Conservation (phyloP, 768 basidiomycete species). For the Termitomyces sp. region DNA sequence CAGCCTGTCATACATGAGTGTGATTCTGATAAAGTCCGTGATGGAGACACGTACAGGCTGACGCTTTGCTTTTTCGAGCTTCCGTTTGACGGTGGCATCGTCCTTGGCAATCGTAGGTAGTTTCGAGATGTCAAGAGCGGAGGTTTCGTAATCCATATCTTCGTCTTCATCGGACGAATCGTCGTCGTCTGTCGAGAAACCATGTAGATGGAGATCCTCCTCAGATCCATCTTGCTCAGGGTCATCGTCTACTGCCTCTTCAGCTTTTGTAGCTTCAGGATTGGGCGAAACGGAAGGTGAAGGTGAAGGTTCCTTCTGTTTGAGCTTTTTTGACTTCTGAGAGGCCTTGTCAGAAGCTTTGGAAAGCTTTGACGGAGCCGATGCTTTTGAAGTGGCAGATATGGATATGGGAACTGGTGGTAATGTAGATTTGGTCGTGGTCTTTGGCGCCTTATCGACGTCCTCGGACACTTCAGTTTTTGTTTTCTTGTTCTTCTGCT, state of each 20-base stretch:
- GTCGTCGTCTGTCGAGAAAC: constrained; percentile 74
- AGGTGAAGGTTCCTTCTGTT: constrained; percentile 15
- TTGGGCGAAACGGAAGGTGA: constrained; percentile 1
- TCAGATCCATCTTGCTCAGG: constrained; percentile 25
- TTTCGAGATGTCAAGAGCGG: constrained; percentile 58
- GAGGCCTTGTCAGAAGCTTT: constrained; percentile 10
- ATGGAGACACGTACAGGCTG: constrained; percentile 52
- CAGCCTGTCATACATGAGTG: constrained; percentile 23
- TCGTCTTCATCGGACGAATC: constrained; percentile 73
- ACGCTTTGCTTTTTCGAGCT: constrained; percentile 52
- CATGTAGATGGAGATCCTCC: constrained; percentile 49
- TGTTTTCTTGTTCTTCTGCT: neutral
- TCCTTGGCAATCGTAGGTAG: constrained; percentile 88
- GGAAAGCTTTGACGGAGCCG: neutral
- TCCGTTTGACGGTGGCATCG: constrained; percentile 69
- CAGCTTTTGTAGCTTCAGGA: constrained; percentile 11
- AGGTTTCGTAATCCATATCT: constrained; percentile 43
- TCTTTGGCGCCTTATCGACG: neutral
- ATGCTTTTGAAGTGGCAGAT: constrained; percentile 7
- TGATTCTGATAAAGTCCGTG: neutral
- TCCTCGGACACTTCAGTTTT: neutral
- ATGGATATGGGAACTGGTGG: constrained; percentile 1
- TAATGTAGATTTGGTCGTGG: neutral
- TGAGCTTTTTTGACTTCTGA: constrained; percentile 8
- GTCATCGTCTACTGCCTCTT: constrained; percentile 14